A percentile compares a stretch with the other conserved stretches of the same genome.
Evolutionary conservation across 2,329 filamentous ascomycete species (phyloP).

Genomic region (Aphanoascus verrucosus): DNA sequence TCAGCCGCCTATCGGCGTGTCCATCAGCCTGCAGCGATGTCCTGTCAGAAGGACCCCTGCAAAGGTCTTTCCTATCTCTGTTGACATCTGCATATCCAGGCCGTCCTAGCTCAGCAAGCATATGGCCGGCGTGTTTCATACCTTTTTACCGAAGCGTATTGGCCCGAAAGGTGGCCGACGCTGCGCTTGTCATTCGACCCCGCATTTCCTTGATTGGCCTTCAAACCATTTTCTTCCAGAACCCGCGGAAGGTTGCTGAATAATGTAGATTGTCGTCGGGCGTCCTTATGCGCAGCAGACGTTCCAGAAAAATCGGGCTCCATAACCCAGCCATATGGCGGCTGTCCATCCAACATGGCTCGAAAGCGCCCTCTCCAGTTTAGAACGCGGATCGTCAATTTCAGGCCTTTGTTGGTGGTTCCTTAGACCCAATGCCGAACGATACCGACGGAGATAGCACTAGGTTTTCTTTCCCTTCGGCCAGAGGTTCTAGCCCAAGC

Average conservation of each 20-base stretch:
- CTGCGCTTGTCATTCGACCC: constrained; percentile 4
- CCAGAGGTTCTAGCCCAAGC: constrained; percentile 5
- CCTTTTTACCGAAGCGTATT: constrained; percentile 1
- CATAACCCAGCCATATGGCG: no score
- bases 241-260: background rate
- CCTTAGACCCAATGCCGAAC: background rate
- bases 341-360: background rate
- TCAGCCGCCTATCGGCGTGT: background rate
- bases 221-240: background rate
- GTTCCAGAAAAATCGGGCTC: no score
- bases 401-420: background rate
- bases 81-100: constrained; percentile 8
- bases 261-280: no score
- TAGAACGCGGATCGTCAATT: no score
- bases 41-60: constrained; percentile 7
- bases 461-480: background rate
- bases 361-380: no score
- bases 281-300: no score
- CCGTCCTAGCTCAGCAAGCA: background rate
- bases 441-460: background rate
- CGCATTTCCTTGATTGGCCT: constrained; percentile 4
- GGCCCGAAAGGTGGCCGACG: background rate
- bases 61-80: background rate
- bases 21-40: background rate
- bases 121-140: constrained; percentile 8